Evolutionary conservation across 768 basidiomycete species (phyloP), one percentile per base, ranked within the genome.

Genomic region (Kwoniella mangroviensis): DNA sequence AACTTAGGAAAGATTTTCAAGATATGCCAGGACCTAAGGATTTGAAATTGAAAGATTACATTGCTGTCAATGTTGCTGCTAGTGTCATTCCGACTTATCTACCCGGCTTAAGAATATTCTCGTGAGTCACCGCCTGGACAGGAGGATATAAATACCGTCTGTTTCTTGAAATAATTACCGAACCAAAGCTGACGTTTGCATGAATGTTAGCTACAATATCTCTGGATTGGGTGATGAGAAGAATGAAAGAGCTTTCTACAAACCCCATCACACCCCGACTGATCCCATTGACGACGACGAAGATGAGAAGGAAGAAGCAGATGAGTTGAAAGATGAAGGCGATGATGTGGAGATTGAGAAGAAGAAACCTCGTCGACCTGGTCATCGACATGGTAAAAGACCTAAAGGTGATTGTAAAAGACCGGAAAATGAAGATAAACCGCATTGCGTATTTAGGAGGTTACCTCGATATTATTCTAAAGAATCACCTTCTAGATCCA

Each of bases 71-170:
- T 79, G 90, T 93, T 28, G 87, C 88, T 43, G 91, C 94, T 4
- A 88, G 91, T 42, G 88, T 94, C 22, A 90, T 94, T 65, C 93
- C 93, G n/a, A 92, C 92, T 68, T 97, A 91, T 84, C 82, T 91
- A 58, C 92, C 94, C 3, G 87, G 89, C 17, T 89, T 94, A 76
- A 85, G 93, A 73, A 86, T 94, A 13, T 95, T 89, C 84, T 85
- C 88, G 74, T 95, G 68, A 71, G 80, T 78, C 4, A n/a, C 55
- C 53, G 2, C 59, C 12, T 13, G 11, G 26, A 21, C 34, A 34
- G 6, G 6, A 34, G 5, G 41, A 6, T 19, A 17, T 19, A 49
- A 0, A 2, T 17, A 4, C 19, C n/a, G 26, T 1, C 52, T 19
- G 43, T 49, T 49, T 9, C 41, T 21, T 40, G 4, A 6, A 28